Percentiles rank a stretch among this genome's conserved stretches.
These are phyloP conservation scores for Asterophora parasitica DNA, from an alignment of 768 basidiomycete genomes.

Conservation along the genomic window DNA sequence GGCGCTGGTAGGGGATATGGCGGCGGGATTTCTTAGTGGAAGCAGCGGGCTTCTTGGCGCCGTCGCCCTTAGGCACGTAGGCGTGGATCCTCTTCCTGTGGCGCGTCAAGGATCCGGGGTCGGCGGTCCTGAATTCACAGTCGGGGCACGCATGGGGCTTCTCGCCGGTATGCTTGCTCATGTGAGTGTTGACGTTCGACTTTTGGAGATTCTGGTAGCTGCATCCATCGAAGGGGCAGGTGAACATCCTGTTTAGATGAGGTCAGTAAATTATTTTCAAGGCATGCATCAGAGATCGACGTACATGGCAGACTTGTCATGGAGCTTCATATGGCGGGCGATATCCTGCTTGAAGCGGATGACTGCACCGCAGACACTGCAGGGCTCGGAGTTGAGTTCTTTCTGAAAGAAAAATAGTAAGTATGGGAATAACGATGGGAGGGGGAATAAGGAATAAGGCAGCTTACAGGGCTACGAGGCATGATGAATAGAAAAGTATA, in stretches of 20 bases:
- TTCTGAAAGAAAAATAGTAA: conserved; percentile 8
- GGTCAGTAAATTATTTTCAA: neutral
- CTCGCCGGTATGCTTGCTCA: conserved; percentile 25
- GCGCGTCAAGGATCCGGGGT: conserved; percentile 26
- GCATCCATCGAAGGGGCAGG: conserved; percentile 24
- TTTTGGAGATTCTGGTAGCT: conserved; percentile 25
- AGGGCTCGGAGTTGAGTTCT: conserved; percentile 17
- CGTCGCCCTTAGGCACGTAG: conserved; percentile 15
- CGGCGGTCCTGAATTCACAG: conserved; percentile 24
- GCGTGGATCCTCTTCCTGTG: conserved; percentile 27
- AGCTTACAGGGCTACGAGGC: conserved; percentile 9
- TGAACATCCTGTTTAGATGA: conserved; percentile 20
- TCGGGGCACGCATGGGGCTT: conserved; percentile 23
- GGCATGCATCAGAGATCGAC: neutral
- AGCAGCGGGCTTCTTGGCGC: neutral
- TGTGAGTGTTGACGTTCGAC: conserved; percentile 29
- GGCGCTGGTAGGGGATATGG: conserved; percentile 8
- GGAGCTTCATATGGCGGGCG: conserved; percentile 17
- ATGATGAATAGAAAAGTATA: conserved; percentile 7
- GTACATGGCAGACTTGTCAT: conserved; percentile 13
- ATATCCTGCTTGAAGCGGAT: conserved; percentile 20
- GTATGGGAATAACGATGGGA: neutral
- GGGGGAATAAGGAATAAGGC: neutral
- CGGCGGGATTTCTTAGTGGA: conserved; percentile 4
- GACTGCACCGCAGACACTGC: conserved; percentile 15